These are phyloP conservation scores for Diaporthe sp. DNA, from an alignment of 2,329 filamentous ascomycete genomes.

Conservation along the genomic window DNA sequence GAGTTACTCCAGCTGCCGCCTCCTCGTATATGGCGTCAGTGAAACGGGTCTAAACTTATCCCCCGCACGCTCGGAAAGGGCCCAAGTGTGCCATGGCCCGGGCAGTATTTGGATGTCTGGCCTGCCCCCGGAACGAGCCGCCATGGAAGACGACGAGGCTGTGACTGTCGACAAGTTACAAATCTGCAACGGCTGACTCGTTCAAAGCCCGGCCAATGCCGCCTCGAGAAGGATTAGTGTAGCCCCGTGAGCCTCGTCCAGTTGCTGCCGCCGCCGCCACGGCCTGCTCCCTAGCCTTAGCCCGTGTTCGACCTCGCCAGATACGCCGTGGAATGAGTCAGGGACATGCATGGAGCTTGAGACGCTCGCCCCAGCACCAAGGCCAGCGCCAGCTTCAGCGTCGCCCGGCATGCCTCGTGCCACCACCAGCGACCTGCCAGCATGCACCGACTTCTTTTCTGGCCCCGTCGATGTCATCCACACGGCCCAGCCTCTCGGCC, in stretches of 20 bases:
- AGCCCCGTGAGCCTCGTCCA: slow-evolving; percentile 7
- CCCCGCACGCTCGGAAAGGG: slow-evolving; percentile 9
- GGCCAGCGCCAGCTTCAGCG: background rate
- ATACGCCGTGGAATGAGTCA: slow-evolving; percentile 8
- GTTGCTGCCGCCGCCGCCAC: background rate
- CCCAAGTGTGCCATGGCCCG: background rate
- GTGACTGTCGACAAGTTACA: slow-evolving; percentile 4
- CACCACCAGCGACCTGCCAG: background rate
- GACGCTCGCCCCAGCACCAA: background rate
- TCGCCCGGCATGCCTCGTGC: slow-evolving; percentile 1
- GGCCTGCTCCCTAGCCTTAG: background rate
- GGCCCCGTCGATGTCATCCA: slow-evolving; percentile 32
- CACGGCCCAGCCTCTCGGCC: slow-evolving; percentile 27
- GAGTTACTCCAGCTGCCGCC: slow-evolving; percentile 8
- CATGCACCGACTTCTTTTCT: slow-evolving; percentile 29
- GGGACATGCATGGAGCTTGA: slow-evolving; percentile 23
- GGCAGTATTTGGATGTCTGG: background rate
- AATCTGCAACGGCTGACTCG: slow-evolving; percentile 18
- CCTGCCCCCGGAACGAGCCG: background rate
- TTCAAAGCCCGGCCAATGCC: slow-evolving; percentile 3
- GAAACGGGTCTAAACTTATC: slow-evolving; percentile 10
- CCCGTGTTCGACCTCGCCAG: background rate
- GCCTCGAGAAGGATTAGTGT: background rate
- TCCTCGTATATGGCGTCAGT: slow-evolving; percentile 20
- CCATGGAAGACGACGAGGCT: slow-evolving; percentile 3